Evolutionary conservation across 2,329 filamentous ascomycete genomes (phyloP).

Genomic region (Nannizzia gypsea): DNA sequence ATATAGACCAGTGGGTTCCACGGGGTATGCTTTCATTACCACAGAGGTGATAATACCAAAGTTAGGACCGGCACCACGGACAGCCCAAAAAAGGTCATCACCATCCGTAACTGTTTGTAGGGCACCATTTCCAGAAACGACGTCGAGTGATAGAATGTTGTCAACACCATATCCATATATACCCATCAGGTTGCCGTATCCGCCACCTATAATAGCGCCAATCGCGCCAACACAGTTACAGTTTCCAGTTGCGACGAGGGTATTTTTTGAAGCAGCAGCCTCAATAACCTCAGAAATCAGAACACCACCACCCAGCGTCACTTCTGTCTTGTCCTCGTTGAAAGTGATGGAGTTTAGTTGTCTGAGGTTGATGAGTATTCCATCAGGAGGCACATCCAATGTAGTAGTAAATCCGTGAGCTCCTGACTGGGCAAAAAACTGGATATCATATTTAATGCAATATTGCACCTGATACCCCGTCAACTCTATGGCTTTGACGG

Average conservation of each 20-base stretch:
- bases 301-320: slow-evolving; percentile 38
- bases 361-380: slow-evolving; percentile 42
- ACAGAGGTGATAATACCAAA: slow-evolving; percentile 46
- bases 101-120: slow-evolving; percentile 27
- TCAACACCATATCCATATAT: slow-evolving; percentile 44
- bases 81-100: slow-evolving; percentile 42
- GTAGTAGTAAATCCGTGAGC: slow-evolving; percentile 42
- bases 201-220: slow-evolving; percentile 45
- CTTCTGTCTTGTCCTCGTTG: slow-evolving; percentile 34
- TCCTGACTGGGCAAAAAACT: slow-evolving; percentile 44
- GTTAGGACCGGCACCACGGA: slow-evolving; percentile 47
- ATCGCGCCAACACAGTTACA: slow-evolving; percentile 42
- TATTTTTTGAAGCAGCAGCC: not conserved
- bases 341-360: slow-evolving; percentile 36
- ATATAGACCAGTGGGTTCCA: slow-evolving; percentile 24
- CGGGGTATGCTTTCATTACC: slow-evolving; percentile 12
- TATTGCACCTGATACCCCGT: slow-evolving; percentile 32
- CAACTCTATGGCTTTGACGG: slow-evolving; percentile 4
- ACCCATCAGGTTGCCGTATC: slow-evolving; percentile 45
- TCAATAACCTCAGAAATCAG: slow-evolving; percentile 10
- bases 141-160: slow-evolving; percentile 40
- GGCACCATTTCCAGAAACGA: slow-evolving; percentile 42
- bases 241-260: slow-evolving; percentile 28
- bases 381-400: slow-evolving; percentile 38
- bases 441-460: slow-evolving; percentile 37